Conservation (phyloP, 164 flowering plant genomes). For the Annona squamosa region DNA sequence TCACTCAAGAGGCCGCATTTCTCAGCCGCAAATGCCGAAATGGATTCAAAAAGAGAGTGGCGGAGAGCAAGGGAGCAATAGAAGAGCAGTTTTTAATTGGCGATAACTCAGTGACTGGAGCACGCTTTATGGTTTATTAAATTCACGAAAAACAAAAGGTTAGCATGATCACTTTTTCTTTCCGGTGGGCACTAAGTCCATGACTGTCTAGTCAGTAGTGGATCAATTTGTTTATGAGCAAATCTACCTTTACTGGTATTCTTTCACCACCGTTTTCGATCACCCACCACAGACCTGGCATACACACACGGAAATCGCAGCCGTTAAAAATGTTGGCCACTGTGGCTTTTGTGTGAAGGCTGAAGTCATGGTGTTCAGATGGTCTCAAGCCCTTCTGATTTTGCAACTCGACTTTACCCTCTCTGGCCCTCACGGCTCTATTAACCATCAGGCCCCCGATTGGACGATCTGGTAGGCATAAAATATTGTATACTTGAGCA, state of each 20-base stretch:
- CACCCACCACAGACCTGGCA: not conserved
- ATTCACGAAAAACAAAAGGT: slow-evolving; percentile 33
- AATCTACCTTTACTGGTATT: not conserved
- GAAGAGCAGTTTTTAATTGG: slow-evolving; percentile 11
- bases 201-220: not conserved
- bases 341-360: not conserved
- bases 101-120: slow-evolving; percentile 5
- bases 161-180: slow-evolving; percentile 42
- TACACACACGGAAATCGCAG: not conserved
- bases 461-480: not conserved
- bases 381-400: not conserved
- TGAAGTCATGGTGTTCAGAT: not conserved
- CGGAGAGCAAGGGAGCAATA: slow-evolving; percentile 5
- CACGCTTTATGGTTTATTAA: slow-evolving; percentile 27
- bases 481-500: not conserved
- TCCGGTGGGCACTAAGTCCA: slow-evolving; percentile 46
- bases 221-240: not conserved
- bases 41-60: slow-evolving; percentile 2
- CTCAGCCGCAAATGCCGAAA: slow-evolving; percentile 7
- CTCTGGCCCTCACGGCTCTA: not conserved
- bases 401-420: not conserved
- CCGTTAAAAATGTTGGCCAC: not conserved
- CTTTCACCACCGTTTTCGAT: not conserved
- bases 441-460: not conserved
- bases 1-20: slow-evolving; percentile 13